A percentile compares a stretch with the other conserved stretches of the same genome.
Conservation (phyloP, 352 stramenopile genomes). For the Pythium sp. region DNA sequence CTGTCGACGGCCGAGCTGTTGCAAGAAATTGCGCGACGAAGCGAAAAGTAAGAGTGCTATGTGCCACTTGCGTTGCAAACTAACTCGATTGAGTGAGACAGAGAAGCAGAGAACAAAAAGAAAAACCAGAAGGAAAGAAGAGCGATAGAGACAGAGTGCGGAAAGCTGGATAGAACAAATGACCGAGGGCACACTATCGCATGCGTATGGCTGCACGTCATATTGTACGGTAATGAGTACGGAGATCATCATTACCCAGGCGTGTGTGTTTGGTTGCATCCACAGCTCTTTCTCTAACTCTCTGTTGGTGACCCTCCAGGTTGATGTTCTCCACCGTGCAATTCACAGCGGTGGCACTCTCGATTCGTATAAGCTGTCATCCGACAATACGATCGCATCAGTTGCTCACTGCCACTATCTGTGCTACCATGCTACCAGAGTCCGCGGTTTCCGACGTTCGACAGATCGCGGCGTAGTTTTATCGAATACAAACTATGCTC, state of each 20-base stretch:
- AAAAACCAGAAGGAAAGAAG: background rate
- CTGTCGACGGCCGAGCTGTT: constrained; percentile 74
- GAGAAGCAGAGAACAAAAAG: background rate
- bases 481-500: background rate
- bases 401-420: background rate
- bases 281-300: background rate
- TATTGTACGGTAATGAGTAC: background rate
- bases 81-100: background rate
- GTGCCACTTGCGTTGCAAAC: background rate
- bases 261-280: background rate
- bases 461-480: background rate
- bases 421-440: background rate
- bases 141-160: background rate
- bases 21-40: constrained; percentile 74
- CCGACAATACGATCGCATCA: background rate
- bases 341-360: background rate
- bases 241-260: background rate
- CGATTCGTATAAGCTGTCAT: background rate
- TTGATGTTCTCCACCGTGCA: background rate
- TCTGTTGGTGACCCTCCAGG: background rate
- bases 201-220: constrained; percentile 1
- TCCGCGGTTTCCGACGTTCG: background rate
- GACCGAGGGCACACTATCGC: background rate
- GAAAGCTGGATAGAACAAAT: constrained; percentile 1
- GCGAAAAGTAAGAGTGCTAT: constrained; percentile 29